Conservation (phyloP, 495 filamentous ascomycete species). For the Penicillium dipodomyicola region DNA sequence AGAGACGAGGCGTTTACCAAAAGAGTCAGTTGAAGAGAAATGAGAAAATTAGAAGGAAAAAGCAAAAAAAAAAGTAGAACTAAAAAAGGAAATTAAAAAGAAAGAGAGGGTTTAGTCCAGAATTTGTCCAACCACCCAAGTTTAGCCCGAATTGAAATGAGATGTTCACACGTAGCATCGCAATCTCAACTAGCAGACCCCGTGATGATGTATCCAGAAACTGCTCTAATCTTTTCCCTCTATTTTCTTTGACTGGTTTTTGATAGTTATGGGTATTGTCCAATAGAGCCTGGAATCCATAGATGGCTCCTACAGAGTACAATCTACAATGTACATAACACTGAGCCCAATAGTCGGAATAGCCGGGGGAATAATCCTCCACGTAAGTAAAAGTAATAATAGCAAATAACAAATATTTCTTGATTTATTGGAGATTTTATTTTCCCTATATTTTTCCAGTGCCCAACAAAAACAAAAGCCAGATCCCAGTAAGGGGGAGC, state of each 20-base stretch:
- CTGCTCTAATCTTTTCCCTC: not conserved
- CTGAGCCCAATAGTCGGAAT: not conserved
- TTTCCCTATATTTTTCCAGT: not conserved
- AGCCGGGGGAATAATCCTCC: slow-evolving; percentile 3
- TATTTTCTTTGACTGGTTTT: no score
- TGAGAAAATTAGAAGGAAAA: not conserved
- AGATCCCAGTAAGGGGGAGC: slow-evolving; percentile 14
- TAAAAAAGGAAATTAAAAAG: not conserved
- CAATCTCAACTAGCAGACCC: slow-evolving; percentile 6
- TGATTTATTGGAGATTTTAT: not conserved
- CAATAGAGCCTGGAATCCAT: not conserved
- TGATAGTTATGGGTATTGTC: not conserved
- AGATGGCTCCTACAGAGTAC: not conserved
- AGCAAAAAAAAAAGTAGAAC: not conserved
- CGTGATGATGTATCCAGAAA: slow-evolving; percentile 9
- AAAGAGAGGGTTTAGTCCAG: not conserved
- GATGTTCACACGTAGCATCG: slow-evolving; percentile 14
- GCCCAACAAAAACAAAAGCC: slow-evolving; percentile 6
- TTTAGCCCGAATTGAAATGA: slow-evolving; percentile 11
- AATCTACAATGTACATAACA: not conserved
- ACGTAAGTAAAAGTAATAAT: slow-evolving; percentile 2
- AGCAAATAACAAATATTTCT: slow-evolving; percentile 1
- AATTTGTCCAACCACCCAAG: slow-evolving; percentile 7
- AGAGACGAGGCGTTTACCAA: slow-evolving; percentile 5
- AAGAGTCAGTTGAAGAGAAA: slow-evolving; percentile 8